Evolutionary conservation across 257 asterid species (phyloP).

Genomic region (Cordia subcordata): DNA sequence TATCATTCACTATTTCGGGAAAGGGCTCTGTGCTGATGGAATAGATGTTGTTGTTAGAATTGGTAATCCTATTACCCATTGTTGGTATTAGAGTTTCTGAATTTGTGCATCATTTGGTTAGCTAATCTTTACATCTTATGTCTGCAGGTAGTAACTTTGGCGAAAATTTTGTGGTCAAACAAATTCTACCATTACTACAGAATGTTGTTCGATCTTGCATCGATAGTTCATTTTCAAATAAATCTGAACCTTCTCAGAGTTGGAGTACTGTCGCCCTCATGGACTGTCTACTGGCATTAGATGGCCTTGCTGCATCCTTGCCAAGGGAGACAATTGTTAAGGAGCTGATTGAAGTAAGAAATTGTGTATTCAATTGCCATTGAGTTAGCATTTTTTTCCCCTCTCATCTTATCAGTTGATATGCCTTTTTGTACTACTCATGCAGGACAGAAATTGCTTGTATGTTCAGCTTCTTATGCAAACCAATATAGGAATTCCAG

Average conservation of each 20-base stretch:
- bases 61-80: slow-evolving; percentile 42
- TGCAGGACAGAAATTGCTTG: slow-evolving; percentile 65
- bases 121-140: slow-evolving; percentile 20
- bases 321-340: slow-evolving; percentile 57
- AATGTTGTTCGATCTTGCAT: slow-evolving; percentile 59
- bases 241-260: slow-evolving; percentile 79
- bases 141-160: slow-evolving; percentile 83
- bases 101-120: slow-evolving; percentile 15
- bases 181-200: slow-evolving; percentile 67
- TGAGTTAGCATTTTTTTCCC: background rate
- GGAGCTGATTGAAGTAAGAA: slow-evolving; percentile 75
- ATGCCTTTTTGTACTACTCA: slow-evolving; percentile 14
- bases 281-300: slow-evolving; percentile 63
- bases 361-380: slow-evolving; percentile 7
- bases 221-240: slow-evolving; percentile 38
- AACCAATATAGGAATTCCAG: slow-evolving; percentile 51
- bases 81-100: slow-evolving; percentile 16
- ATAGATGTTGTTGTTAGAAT: slow-evolving; percentile 82
- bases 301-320: slow-evolving; percentile 69
- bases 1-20: slow-evolving; percentile 83
- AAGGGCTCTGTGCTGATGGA: slow-evolving; percentile 88
- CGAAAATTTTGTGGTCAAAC: slow-evolving; percentile 63
- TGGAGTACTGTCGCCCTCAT: slow-evolving; percentile 71
- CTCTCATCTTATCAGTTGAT: slow-evolving; percentile 7
- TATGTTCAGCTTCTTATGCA: slow-evolving; percentile 74